Evolutionary conservation across 495 filamentous ascomycete species (phyloP), one percentile per base, ranked within the genome.

Genomic region (Diplogelasinospora grovesii): DNA sequence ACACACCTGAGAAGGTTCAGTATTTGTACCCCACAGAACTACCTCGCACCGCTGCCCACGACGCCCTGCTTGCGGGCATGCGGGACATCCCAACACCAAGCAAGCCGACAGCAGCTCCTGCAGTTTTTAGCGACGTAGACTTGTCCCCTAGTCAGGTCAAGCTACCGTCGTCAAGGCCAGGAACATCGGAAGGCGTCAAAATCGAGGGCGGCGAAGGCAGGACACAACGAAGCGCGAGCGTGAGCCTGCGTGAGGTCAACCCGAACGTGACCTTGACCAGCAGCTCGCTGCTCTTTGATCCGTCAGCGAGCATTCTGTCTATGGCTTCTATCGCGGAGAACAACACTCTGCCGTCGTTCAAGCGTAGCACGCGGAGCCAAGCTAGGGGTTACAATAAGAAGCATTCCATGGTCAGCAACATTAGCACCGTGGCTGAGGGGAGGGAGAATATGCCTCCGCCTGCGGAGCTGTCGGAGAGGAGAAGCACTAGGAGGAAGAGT

Each of bases 21-120:
- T 98, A 96, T 54, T 64, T 78, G 5, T 94, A 86, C 54, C 83
- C 84, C 1, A 81, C 77, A 0, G 63, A 65, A 2, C 70, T 98
- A 4, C 92, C 92, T 2, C 77, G 77, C 3, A 97, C 92, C 0
- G 77, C 78, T 42, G 47, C 75, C 0, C 85, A 89, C 52, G 84
- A 86, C 0, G 64, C 63, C 13, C 59, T 93, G 28, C 67, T 87
- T 33, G 71, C 76, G 10, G 71, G 74, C 34, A 54, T 83, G 41
- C 66, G 68, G 31, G 68, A 65, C 33, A 32, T 32, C 11, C 42
- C 53, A 14, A 57, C 58, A 23, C 54, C 56, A 10, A 61, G 45
- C 47, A 57, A 60, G 36, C 39, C 57, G 38, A 43, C 50, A 24
- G 13, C 24, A 8, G 24, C 21, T 18, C 29, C 57, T 1, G 24